Evolutionary conservation across 176 grass and related monocot genomes (phyloP).

Genomic region (Musa schizocarpa): DNA sequence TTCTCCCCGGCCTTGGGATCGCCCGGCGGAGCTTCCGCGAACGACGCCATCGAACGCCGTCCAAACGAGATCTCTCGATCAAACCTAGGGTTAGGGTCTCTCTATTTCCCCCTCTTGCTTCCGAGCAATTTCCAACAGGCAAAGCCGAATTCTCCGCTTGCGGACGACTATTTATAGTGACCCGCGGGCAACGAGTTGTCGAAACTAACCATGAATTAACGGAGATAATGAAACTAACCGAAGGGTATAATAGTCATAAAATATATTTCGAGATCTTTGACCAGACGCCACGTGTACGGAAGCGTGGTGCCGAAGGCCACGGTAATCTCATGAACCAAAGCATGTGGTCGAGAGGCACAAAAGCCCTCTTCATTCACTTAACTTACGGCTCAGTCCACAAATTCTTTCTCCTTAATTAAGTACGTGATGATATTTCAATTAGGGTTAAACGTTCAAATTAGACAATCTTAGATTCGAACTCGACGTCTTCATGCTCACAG

Average conservation of each 20-base stretch:
- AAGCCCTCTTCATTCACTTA: not conserved
- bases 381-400: no score
- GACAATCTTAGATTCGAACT: no score
- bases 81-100: no score
- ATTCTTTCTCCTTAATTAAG: no score
- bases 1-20: slow-evolving; percentile 49
- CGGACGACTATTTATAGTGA: not conserved
- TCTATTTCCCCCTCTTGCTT: no score
- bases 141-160: not conserved
- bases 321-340: not conserved
- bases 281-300: not conserved
- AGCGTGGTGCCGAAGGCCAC: not conserved
- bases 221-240: not conserved
- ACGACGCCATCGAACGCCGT: slow-evolving; percentile 44
- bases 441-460: no score
- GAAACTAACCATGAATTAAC: not conserved
- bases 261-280: not conserved
- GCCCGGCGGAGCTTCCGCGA: slow-evolving; percentile 50
- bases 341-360: not conserved
- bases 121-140: no score
- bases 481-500: no score
- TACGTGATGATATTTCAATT: no score
- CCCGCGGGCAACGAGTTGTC: not conserved
- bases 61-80: not conserved
- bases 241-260: not conserved